phyloP scores from a whole-genome alignment of 1,139 yeast species.

The Entelexis sorbosivorans region DNA sequence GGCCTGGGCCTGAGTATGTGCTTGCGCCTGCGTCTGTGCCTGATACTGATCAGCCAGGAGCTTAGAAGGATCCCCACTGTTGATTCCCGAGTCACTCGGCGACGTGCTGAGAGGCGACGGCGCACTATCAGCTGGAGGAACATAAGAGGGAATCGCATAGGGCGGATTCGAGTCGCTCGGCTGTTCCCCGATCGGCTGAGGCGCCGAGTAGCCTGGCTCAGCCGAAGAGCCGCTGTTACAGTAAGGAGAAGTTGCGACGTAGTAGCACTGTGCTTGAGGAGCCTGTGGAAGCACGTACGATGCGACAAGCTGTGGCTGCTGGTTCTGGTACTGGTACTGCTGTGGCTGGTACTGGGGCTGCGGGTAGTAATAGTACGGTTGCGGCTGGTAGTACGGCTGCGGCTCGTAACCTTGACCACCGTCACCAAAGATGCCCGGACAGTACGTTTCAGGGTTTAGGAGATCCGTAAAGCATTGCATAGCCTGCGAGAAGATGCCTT shows the following conservation, averaged over 20 bases:
- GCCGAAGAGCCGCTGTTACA: neutral
- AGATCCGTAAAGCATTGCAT: neutral
- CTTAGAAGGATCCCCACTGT: neutral
- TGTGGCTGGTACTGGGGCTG: neutral
- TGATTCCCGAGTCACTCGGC: neutral
- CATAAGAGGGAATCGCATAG: neutral
- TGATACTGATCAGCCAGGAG: neutral
- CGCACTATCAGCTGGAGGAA: too few species aligned
- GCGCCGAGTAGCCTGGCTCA: neutral
- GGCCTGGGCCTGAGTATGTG: too few species aligned
- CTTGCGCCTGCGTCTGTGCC: neutral
- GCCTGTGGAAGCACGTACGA: neutral
- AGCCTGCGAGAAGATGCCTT: neutral
- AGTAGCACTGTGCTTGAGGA: neutral
- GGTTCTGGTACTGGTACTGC: neutral
- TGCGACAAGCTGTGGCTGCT: neutral
- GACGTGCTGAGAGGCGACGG: neutral
- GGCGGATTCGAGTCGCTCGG: neutral
- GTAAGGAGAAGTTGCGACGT: neutral
- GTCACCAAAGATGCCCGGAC: neutral
- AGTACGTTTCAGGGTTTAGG: neutral
- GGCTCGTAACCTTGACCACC: neutral
- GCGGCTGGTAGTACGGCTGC: constrained; percentile 6
- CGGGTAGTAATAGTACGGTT: constrained; percentile 6
- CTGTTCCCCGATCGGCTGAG: neutral